Percentiles rank a stretch among this genome's conserved stretches.
phyloP scores from a whole-genome alignment of 23 red algal genomes.

The Gracilaria domingensis region DNA sequence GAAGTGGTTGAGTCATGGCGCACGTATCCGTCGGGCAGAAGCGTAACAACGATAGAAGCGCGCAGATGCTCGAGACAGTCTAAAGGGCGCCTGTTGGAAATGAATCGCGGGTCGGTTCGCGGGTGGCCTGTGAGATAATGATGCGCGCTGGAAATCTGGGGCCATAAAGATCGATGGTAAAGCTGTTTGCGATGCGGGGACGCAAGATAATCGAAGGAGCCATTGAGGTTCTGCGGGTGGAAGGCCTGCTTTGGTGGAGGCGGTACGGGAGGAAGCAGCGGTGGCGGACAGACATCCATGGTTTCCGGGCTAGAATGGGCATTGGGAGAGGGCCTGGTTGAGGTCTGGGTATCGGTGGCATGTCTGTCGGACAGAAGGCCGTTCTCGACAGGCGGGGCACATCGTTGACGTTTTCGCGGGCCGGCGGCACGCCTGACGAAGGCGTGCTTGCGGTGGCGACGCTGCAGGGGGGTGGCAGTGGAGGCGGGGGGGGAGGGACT shows the following conservation, averaged over 20 bases:
- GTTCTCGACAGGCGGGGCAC: conserved; percentile 28
- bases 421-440: conserved; percentile 15
- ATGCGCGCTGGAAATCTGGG: conserved; percentile 26
- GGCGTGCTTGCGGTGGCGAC: not conserved
- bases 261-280: conserved; percentile 14
- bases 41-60: conserved; percentile 48
- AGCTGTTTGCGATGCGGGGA: conserved; percentile 39
- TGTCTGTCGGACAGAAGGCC: conserved; percentile 6
- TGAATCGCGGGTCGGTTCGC: conserved; percentile 61
- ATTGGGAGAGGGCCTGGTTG: conserved; percentile 35
- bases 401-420: conserved; percentile 24
- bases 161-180: conserved; percentile 49
- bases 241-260: conserved; percentile 16
- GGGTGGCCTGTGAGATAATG: conserved; percentile 23
- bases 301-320: conserved; percentile 29
- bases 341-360: conserved; percentile 13
- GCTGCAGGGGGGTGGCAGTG: conserved; percentile 7
- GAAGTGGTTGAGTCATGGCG: conserved; percentile 33
- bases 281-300: conserved; percentile 28
- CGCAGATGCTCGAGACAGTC: conserved; percentile 56
- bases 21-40: conserved; percentile 68
- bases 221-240: conserved; percentile 32
- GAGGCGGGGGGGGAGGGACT: not conserved
- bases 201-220: conserved; percentile 33
- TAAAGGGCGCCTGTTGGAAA: conserved; percentile 50